phyloP scores from a whole-genome alignment of 345 rosid species.

The Kernera saxatilis region DNA sequence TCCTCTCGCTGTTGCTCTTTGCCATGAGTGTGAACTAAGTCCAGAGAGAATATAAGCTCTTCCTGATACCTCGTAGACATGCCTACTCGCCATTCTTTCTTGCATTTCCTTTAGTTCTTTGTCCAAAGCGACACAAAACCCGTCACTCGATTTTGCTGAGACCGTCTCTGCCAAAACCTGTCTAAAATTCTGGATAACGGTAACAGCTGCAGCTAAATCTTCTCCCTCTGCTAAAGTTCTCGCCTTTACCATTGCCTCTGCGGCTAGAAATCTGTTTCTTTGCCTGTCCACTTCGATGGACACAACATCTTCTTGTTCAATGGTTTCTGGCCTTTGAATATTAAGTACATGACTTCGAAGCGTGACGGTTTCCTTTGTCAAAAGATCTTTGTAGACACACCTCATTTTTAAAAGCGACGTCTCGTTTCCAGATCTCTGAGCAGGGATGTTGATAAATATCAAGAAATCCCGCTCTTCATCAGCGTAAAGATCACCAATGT shows the following conservation, averaged over 20 bases:
- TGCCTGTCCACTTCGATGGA: conserved; percentile 95
- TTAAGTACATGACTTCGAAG: conserved; percentile 48
- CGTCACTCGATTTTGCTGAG: conserved; percentile 64
- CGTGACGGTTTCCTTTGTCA: conserved; percentile 55
- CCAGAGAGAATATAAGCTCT: conserved; percentile 96
- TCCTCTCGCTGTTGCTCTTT: conserved; percentile 96
- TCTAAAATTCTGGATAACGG: conserved; percentile 61
- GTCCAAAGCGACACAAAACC: conserved; percentile 71
- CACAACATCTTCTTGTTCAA: conserved; percentile 39
- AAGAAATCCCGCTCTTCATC: conserved; percentile 93
- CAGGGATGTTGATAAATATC: conserved; percentile 69
- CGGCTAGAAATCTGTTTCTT: conserved; percentile 81
- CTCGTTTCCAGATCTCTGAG: conserved; percentile 37
- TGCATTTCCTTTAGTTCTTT: conserved; percentile 96
- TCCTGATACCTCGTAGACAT: conserved; percentile 86
- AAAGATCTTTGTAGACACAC: conserved; percentile 73
- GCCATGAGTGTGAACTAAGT: conserved; percentile 98
- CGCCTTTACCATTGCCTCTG: conserved; percentile 81
- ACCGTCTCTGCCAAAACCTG: conserved; percentile 49
- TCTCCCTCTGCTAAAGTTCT: conserved; percentile 75
- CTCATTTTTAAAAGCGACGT: conserved; percentile 63
- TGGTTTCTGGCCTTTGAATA: conserved; percentile 55
- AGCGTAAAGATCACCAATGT: conserved; percentile 89
- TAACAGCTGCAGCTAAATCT: conserved; percentile 63
- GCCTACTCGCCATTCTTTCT: conserved; percentile 92